These are phyloP conservation scores for Scleromitrula shiraiana DNA, from an alignment of 2,329 filamentous ascomycete species.

Conservation along the genomic window DNA sequence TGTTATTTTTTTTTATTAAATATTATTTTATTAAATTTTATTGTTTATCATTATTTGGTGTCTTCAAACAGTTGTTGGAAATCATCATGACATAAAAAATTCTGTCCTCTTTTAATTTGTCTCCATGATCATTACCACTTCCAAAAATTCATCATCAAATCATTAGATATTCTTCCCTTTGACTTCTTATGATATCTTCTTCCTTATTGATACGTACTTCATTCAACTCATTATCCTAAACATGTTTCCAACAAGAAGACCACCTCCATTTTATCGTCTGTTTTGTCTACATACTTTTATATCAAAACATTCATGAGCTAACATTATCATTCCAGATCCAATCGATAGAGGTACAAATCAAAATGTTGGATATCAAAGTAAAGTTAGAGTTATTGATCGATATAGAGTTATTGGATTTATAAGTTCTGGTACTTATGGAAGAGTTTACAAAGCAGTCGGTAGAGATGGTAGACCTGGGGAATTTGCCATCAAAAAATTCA, in stretches of 20 bases:
- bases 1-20: constrained; percentile 7
- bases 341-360: constrained; percentile 40
- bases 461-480: constrained; percentile 67
- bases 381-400: constrained; percentile 82
- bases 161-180: constrained; percentile 13
- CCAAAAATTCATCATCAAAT: constrained; percentile 10
- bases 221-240: constrained; percentile 9
- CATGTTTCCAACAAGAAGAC: constrained; percentile 26
- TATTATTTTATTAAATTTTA: constrained; percentile 8
- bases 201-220: constrained; percentile 5
- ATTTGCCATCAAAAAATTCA: constrained; percentile 94
- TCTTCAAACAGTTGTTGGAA: not conserved
- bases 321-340: constrained; percentile 37
- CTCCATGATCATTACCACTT: not conserved
- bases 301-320: constrained; percentile 24
- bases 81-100: not conserved
- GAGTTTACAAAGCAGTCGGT: constrained; percentile 90
- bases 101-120: not conserved
- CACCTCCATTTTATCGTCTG: constrained; percentile 21
- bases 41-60: constrained; percentile 1
- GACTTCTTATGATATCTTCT: too few species aligned
- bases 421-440: constrained; percentile 93
- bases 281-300: constrained; percentile 26
- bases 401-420: constrained; percentile 99
- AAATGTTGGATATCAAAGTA: constrained; percentile 54